phyloP scores from a whole-genome alignment of 2,329 filamentous ascomycete genomes.

The Apiospora aurea region DNA sequence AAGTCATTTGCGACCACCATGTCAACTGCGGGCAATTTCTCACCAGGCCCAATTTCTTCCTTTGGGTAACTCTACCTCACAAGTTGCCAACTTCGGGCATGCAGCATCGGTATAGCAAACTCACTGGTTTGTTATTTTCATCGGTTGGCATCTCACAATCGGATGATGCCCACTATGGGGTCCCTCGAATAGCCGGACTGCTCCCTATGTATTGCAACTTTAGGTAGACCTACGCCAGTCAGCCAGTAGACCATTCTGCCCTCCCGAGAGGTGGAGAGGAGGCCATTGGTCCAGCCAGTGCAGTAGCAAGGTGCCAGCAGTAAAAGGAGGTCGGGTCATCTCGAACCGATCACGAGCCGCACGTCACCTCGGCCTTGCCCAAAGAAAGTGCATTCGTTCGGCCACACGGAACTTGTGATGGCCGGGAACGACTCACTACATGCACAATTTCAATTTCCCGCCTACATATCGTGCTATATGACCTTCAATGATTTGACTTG shows the following conservation, averaged over 20 bases:
- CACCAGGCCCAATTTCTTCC: not conserved
- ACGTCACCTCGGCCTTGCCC: constrained; percentile 3
- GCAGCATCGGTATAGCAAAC: not conserved
- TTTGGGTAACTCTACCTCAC: not conserved
- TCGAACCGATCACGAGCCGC: constrained; percentile 11
- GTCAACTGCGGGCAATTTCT: not conserved
- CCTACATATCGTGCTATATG: not conserved
- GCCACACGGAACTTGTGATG: not conserved
- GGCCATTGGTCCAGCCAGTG: not conserved
- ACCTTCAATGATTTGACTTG: not conserved
- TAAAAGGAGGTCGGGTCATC: constrained; percentile 2
- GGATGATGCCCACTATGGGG: not conserved
- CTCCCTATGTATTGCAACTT: not conserved
- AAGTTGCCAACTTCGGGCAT: not conserved
- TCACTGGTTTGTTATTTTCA: not conserved
- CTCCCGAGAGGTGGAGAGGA: not conserved
- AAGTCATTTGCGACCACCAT: not conserved
- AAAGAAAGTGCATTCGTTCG: not conserved
- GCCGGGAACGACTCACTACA: not conserved
- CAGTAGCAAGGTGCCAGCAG: not conserved
- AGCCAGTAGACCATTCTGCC: not conserved
- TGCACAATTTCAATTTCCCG: not conserved
- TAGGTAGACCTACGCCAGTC: not conserved
- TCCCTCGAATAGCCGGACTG: not conserved
- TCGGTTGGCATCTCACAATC: not conserved